phyloP scores from a whole-genome alignment of 1,284 basidiomycete species.

The Chalciporus sp. region DNA sequence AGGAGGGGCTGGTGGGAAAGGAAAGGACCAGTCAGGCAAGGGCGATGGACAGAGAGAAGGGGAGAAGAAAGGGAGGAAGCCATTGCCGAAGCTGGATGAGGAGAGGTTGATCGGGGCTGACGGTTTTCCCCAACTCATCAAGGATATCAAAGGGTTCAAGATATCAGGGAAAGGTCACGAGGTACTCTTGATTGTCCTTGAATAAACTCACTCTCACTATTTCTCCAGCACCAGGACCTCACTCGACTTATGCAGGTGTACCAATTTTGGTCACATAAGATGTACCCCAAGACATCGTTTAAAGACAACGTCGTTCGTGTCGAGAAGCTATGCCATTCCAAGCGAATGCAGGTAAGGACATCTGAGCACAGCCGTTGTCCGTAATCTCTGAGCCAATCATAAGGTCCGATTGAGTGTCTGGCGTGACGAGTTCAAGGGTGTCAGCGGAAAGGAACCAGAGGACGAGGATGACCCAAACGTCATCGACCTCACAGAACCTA shows the following conservation, averaged over 20 bases:
- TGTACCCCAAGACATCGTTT: constrained; percentile 88
- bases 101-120: constrained; percentile 66
- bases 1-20: constrained; percentile 31
- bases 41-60: constrained; percentile 28
- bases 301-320: constrained; percentile 79
- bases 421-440: constrained; percentile 70
- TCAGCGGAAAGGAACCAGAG: constrained; percentile 39
- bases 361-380: background rate
- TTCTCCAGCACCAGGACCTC: constrained; percentile 69
- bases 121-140: constrained; percentile 79
- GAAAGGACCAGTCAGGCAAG: constrained; percentile 28
- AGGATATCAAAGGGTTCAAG: constrained; percentile 74
- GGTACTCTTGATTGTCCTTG: constrained; percentile 44
- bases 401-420: constrained; percentile 74
- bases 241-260: constrained; percentile 79
- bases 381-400: constrained; percentile 14
- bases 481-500: constrained; percentile 34
- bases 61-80: constrained; percentile 51
- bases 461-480: constrained; percentile 34
- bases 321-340: constrained; percentile 84
- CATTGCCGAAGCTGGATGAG: constrained; percentile 69
- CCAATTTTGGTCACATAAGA: constrained; percentile 89
- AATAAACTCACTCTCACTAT: background rate
- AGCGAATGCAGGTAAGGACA: constrained; percentile 73
- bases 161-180: constrained; percentile 89